Evolutionary conservation across 768 basidiomycete species (phyloP), one percentile per base, ranked within the genome.

Genomic region (Kwoniella europaea): DNA sequence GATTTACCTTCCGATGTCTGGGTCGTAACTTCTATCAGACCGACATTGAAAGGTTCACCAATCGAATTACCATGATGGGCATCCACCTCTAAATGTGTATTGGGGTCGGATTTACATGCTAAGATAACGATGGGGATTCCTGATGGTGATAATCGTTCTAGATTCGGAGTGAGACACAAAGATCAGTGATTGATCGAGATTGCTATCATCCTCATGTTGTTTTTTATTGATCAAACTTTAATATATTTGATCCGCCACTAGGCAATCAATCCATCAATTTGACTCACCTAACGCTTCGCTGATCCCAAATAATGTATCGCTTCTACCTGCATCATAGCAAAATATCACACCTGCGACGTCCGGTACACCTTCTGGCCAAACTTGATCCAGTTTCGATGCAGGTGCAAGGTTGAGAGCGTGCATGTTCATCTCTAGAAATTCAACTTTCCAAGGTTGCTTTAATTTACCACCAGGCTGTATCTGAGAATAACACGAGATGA

Each of bases 91-190:
- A 71, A 67, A 10, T 58, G 29, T n/a, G 60, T 71, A 4, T 86
- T 86, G 20, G 91, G 84, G 78, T 96, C 92, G 5, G 90, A 90
- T 82, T 97, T 98, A 85, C 94, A 93, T 4, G 92, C 93, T 15
- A 98, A 86, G 13, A 93, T 91, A 56, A 96, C 86, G 27, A 88
- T 85, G 10, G 91, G 88, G 46, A 91, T 84, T 68, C 87, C 87
- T 78, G 88, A 84, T 63, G 86, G 85, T 76, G 84, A 85, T 82
- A 88, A 75, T 63, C 9, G 65, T 41, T 41, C 69, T 64, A 43
- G 76, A 68, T 64, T 71, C 58, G 2, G 46, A 63, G 42, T 29
- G 29, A 43, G 18, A 43, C 58, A 63, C 61, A 22, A 62, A 12
- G 35, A 35, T 35, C 35, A 35, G 35, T n/a, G 57, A 58, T 58